Conservation (phyloP, 306 rosid species). For the Boehmeria nivea region DNA sequence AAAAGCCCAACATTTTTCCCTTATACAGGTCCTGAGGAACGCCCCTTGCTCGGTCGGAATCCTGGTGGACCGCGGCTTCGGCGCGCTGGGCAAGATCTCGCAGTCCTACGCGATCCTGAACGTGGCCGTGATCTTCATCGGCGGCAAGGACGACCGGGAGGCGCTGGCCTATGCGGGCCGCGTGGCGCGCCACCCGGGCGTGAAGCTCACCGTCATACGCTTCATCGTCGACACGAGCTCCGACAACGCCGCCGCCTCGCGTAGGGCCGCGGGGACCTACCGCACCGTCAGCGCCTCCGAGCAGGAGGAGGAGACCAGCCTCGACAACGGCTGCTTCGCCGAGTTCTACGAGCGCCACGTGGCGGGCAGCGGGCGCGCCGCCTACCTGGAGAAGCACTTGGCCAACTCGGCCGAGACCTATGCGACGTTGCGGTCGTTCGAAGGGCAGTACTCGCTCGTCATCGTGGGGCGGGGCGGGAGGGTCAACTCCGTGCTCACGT, state of each 20-base stretch:
- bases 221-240: slow-evolving; percentile 50
- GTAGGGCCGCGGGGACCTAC: slow-evolving; percentile 35
- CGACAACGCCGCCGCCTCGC: slow-evolving; percentile 39
- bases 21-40: slow-evolving; percentile 55
- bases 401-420: slow-evolving; percentile 73
- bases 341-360: slow-evolving; percentile 62
- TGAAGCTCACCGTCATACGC: slow-evolving; percentile 64
- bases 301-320: slow-evolving; percentile 57
- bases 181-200: slow-evolving; percentile 67
- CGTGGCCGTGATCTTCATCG: slow-evolving; percentile 76
- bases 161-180: slow-evolving; percentile 65
- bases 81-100: slow-evolving; percentile 49
- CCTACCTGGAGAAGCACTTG: slow-evolving; percentile 70
- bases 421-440: slow-evolving; percentile 57
- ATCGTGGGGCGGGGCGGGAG: slow-evolving; percentile 82
- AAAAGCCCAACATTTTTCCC: no score
- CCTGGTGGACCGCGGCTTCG: slow-evolving; percentile 90
- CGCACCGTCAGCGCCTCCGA: slow-evolving; percentile 37
- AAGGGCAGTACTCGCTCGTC: slow-evolving; percentile 68
- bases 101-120: slow-evolving; percentile 30
- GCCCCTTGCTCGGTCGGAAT: slow-evolving; percentile 91
- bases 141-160: slow-evolving; percentile 89
- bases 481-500: slow-evolving; percentile 60
- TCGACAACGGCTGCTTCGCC: slow-evolving; percentile 81
- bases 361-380: slow-evolving; percentile 36